These are phyloP conservation scores for Ceriops decandra DNA, from an alignment of 345 rosid genomes.

Conservation along the genomic window DNA sequence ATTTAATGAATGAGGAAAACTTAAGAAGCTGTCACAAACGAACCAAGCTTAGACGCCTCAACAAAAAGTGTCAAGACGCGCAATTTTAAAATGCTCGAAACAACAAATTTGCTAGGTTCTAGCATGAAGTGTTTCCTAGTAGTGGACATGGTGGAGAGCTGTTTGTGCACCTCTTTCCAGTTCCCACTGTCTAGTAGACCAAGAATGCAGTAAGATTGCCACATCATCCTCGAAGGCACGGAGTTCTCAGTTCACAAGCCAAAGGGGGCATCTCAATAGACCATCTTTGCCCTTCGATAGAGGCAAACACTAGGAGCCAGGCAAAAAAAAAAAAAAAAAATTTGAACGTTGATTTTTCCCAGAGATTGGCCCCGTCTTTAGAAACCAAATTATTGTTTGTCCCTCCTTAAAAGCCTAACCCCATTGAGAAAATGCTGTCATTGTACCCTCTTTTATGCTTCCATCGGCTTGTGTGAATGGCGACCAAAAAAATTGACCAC, in stretches of 20 bases:
- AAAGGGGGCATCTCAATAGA: neutral
- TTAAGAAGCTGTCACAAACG: no score
- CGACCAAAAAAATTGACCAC: conserved; percentile 12
- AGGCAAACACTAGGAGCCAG: no score
- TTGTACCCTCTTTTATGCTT: neutral
- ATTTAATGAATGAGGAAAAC: no score
- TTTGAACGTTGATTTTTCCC: conserved; percentile 2
- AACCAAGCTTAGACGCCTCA: no score
- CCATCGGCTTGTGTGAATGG: conserved; percentile 10
- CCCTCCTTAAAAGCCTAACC: conserved; percentile 13
- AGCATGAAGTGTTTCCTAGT: no score
- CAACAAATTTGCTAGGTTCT: no score
- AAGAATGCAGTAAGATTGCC: neutral
- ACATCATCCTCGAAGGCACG: neutral
- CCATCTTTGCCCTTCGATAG: no score
- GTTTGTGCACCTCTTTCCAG: no score
- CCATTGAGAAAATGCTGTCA: conserved; percentile 7
- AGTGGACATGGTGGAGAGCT: no score
- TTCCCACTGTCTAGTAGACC: no score
- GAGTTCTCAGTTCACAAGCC: neutral
- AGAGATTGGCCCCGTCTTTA: conserved; percentile 6
- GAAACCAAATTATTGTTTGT: conserved; percentile 5
- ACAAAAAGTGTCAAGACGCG: no score
- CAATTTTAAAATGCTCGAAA: no score
- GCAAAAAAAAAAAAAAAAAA: neutral